Percentiles rank a stretch among this genome's conserved stretches.
Evolutionary conservation across 73 alveolate genomes (phyloP).

Genomic region (Breviolum minutum): DNA sequence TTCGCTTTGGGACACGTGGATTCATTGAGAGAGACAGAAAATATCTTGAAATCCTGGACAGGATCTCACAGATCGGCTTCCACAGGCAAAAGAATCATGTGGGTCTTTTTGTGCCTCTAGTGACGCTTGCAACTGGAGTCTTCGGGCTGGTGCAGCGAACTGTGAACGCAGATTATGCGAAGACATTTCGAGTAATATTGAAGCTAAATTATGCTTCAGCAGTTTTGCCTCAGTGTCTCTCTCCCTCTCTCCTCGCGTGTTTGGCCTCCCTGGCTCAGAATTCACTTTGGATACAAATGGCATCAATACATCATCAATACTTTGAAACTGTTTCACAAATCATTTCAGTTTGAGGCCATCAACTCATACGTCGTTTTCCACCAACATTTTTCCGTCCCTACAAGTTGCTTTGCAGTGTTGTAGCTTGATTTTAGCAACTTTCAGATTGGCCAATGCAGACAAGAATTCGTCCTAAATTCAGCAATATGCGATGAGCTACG

Average conservation of each 20-base stretch:
- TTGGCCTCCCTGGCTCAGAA: constrained; percentile 7
- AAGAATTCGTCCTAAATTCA: constrained; percentile 8
- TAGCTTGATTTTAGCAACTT: too few species aligned
- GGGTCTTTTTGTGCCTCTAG: neutral
- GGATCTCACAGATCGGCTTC: neutral
- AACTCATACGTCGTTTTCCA: neutral
- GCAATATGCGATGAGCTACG: constrained; percentile 19
- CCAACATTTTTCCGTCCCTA: too few species aligned
- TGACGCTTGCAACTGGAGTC: neutral
- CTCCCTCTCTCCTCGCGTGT: too few species aligned
- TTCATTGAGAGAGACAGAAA: neutral
- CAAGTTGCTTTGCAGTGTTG: too few species aligned
- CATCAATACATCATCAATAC: neutral
- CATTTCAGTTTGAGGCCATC: neutral
- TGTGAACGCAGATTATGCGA: too few species aligned
- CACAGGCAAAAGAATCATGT: neutral
- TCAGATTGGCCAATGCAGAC: neutral
- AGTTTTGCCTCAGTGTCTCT: too few species aligned
- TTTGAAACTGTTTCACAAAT: neutral
- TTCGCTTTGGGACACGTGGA: neutral
- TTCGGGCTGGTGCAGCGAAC: too few species aligned
- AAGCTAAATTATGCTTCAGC: too few species aligned
- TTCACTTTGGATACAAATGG: neutral
- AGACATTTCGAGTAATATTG: too few species aligned
- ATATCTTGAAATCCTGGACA: neutral